Evolutionary conservation across 2,329 filamentous ascomycete species (phyloP).

Genomic region (Aureobasidium sp.): DNA sequence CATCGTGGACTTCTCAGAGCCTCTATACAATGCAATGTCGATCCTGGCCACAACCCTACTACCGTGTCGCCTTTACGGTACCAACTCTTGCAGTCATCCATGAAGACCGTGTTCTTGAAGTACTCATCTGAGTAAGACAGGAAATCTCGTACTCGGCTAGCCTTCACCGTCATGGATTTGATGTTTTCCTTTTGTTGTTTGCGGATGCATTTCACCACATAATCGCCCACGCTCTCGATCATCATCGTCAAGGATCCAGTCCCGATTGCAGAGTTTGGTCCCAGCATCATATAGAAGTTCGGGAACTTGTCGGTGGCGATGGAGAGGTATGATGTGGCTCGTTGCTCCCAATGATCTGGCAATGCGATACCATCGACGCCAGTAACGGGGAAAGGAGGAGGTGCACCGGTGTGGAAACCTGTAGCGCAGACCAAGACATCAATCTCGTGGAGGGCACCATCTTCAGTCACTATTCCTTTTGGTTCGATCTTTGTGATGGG

Average conservation of each 20-base stretch:
- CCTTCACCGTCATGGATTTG: slow-evolving; percentile 37
- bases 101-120: slow-evolving; percentile 40
- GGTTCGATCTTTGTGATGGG: slow-evolving; percentile 32
- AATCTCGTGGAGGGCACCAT: slow-evolving; percentile 31
- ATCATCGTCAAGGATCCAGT: slow-evolving; percentile 34
- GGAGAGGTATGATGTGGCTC: slow-evolving; percentile 21
- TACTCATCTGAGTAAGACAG: slow-evolving; percentile 36
- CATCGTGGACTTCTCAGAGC: slow-evolving; percentile 36
- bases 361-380: slow-evolving; percentile 27
- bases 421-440: slow-evolving; percentile 34
- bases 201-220: slow-evolving; percentile 21
- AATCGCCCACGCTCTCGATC: slow-evolving; percentile 34
- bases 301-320: slow-evolving; percentile 22
- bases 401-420: slow-evolving; percentile 33
- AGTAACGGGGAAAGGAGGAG: slow-evolving; percentile 32
- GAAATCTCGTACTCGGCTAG: slow-evolving; percentile 44
- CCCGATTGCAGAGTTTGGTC: slow-evolving; percentile 34
- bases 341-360: slow-evolving; percentile 27
- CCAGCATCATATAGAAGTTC: slow-evolving; percentile 37
- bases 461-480: slow-evolving; percentile 33
- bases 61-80: slow-evolving; percentile 26
- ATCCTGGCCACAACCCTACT: slow-evolving; percentile 38
- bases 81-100: slow-evolving; percentile 39
- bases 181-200: slow-evolving; percentile 30
- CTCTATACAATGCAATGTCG: slow-evolving; percentile 43